Evolutionary conservation across 768 basidiomycete genomes (phyloP).

Genomic region (Hygrophorus russula): DNA sequence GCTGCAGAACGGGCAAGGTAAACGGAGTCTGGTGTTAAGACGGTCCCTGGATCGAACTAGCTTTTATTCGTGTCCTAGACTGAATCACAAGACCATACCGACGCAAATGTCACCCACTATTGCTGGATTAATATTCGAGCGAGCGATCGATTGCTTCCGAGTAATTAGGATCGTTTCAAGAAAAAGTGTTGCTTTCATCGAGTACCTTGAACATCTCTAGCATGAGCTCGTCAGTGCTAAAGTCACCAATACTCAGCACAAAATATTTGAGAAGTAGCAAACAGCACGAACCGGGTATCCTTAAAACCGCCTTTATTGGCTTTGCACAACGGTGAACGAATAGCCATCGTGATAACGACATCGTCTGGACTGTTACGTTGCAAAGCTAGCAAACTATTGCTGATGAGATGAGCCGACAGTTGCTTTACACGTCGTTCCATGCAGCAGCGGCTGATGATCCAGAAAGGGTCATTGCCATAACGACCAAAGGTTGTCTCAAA

Average conservation of each 20-base stretch:
- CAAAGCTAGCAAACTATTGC: constrained; percentile 36
- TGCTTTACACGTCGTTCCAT: constrained; percentile 40
- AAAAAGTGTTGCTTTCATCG: neutral
- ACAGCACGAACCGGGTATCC: constrained; percentile 44
- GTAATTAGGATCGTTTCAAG: constrained; percentile 8
- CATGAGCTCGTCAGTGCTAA: constrained; percentile 69
- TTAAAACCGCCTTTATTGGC: constrained; percentile 68
- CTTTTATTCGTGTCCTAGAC: too few relatives aligned
- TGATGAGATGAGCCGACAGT: constrained; percentile 46
- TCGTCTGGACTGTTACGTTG: constrained; percentile 57
- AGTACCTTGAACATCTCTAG: constrained; percentile 70
- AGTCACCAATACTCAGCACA: neutral
- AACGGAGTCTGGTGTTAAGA: constrained; percentile 49
- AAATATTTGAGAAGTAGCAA: neutral
- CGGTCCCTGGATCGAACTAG: constrained; percentile 23
- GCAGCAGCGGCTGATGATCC: neutral
- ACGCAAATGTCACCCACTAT: constrained; percentile 71
- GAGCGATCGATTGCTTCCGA: constrained; percentile 43
- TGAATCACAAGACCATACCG: constrained; percentile 21
- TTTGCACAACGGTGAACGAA: constrained; percentile 66
- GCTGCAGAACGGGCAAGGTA: constrained; percentile 69
- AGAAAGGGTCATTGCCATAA: too few relatives aligned
- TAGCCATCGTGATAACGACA: constrained; percentile 75
- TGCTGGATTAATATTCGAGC: constrained; percentile 49
- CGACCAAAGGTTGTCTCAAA: neutral